These are phyloP conservation scores for Trichoderma harzianum DNA, from an alignment of 2,329 filamentous ascomycete genomes.

Conservation along the genomic window DNA sequence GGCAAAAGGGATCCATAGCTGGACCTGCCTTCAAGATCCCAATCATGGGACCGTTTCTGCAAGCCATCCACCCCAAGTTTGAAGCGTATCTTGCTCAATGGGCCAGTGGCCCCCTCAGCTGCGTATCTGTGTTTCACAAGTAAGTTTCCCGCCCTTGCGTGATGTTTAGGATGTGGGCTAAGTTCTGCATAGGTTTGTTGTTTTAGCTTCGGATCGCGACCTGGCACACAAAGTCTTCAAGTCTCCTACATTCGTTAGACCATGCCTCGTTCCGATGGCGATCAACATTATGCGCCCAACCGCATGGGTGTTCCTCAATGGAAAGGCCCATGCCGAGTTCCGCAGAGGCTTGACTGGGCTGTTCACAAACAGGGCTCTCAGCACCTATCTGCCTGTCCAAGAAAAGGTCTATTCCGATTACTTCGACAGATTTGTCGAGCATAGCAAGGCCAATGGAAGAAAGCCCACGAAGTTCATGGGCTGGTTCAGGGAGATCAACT, in stretches of 20 bases:
- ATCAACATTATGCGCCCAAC: slow-evolving; percentile 15
- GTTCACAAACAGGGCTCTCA: slow-evolving; percentile 10
- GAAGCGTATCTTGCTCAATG: slow-evolving; percentile 6
- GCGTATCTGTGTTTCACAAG: slow-evolving; percentile 12
- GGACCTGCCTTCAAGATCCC: slow-evolving; percentile 11
- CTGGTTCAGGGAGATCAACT: slow-evolving; percentile 8
- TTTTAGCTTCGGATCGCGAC: slow-evolving; percentile 4
- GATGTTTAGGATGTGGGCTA: background rate
- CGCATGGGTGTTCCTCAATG: slow-evolving; percentile 13
- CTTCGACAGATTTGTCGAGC: slow-evolving; percentile 4
- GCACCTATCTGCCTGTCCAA: slow-evolving; percentile 5
- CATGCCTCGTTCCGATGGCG: slow-evolving; percentile 10
- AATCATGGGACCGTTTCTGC: slow-evolving; percentile 4
- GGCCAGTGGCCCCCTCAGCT: slow-evolving; percentile 5
- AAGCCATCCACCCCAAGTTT: slow-evolving; percentile 11
- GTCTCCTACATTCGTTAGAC: background rate
- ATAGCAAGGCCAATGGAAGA: background rate
- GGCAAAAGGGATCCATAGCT: slow-evolving; percentile 3
- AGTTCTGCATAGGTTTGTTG: background rate
- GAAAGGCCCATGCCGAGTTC: slow-evolving; percentile 7
- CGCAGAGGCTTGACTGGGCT: background rate
- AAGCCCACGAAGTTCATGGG: background rate
- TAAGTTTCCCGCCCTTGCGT: background rate
- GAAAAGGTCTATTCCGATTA: slow-evolving; percentile 7
- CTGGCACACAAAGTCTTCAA: slow-evolving; percentile 14